Evolutionary conservation across 1,284 basidiomycete species (phyloP), one percentile per base, ranked within the genome.

Genomic region (Sporisorium graminicola): DNA sequence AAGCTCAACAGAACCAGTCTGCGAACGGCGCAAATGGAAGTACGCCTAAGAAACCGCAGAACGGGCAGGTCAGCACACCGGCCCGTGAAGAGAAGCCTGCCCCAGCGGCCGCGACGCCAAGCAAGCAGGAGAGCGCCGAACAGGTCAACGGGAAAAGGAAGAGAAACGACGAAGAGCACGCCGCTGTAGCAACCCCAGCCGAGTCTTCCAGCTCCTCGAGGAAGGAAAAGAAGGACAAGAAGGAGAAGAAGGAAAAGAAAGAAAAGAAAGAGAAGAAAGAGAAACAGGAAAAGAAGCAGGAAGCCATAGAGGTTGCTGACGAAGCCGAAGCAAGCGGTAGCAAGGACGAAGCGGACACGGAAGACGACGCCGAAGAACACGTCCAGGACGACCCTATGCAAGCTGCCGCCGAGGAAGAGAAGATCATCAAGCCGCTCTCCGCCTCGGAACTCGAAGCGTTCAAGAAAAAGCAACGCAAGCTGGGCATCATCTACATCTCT

Each of bases 401-500:
- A 52, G 63, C 73, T 6, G 31, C 44, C 12, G 63, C 52, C 22
- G 71, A 70, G 35, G 71, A 77, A 27, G 64, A 52, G 5, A 74
- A 65, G 20, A 67, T 77, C 52, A 70, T 74, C 75, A 77, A 77
- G 61, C 75, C 75, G 2, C 71, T 77, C 16, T 74, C 71, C 27
- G 58, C 64, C 10, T 51, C 75, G 14, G 81, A 81, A 64, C 79
- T 85, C 33, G 79, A 79, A 52, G 74, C 65, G 9, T 85, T 77
- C 70, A 62, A 79, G 55, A 74, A 78, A 35, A 81, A 82, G 58
- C 79, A 85, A 58, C 70, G 74, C 59, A 83, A 82, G 56, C 65
- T 76, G 42, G 96, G 94, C 0, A 91, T 99, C 66, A 88, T 99
- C 52, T 99, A 98, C 86, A 94, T 99, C 60, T 97, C 94, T 18